A percentile compares a stretch with the other conserved stretches of the same genome.
Conservation (phyloP, 805 yeast genomes). For the Candida patagonica region DNA sequence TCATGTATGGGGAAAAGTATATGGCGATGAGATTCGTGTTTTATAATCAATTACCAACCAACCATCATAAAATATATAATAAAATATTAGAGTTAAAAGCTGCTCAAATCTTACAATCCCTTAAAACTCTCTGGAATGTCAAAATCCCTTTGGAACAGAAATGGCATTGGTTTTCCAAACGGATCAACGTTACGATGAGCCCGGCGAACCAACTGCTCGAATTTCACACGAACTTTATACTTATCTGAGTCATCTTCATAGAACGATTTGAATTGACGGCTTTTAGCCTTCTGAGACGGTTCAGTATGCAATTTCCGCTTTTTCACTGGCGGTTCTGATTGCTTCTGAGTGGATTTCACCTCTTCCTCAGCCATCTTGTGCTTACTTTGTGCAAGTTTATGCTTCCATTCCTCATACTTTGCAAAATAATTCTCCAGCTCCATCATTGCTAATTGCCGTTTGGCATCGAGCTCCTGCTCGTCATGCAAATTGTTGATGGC, state of each 20-base stretch:
- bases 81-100: too few relatives aligned
- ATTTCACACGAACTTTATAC: constrained; percentile 9
- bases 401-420: constrained; percentile 18
- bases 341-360: background rate
- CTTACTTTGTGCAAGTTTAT: background rate
- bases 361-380: background rate
- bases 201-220: constrained; percentile 13
- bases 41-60: too few relatives aligned
- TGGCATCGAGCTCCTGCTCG: constrained; percentile 40
- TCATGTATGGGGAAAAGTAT: too few relatives aligned
- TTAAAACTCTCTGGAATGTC: constrained; percentile 13
- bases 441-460: constrained; percentile 42
- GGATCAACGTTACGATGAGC: constrained; percentile 11
- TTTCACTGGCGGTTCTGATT: background rate
- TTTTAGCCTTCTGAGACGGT: background rate
- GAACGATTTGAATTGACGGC: constrained; percentile 7
- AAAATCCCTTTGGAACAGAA: constrained; percentile 9
- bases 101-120: too few relatives aligned
- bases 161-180: constrained; percentile 14
- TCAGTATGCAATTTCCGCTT: background rate
- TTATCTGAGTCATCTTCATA: background rate
- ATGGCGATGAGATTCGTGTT: too few relatives aligned
- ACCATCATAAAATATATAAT: too few relatives aligned
- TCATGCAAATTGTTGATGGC: constrained; percentile 40
- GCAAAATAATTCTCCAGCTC: constrained; percentile 34